phyloP scores from a whole-genome alignment of 2,329 filamentous ascomycete species.

The Penicillium crustosum region DNA sequence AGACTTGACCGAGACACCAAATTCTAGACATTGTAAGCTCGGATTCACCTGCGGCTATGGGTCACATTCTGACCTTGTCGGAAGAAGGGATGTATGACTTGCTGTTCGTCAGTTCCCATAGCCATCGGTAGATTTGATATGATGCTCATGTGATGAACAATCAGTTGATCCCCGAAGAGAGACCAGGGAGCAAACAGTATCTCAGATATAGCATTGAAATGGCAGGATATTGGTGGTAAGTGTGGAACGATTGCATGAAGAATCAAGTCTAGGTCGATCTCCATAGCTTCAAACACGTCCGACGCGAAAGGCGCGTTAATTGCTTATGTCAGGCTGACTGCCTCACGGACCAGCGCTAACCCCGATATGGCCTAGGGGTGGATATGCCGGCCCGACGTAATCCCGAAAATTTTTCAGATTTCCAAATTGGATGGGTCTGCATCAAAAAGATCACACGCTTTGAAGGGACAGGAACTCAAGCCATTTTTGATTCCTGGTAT shows the following conservation, averaged over 20 bases:
- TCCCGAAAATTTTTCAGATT: slow-evolving; percentile 41
- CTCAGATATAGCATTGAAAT: slow-evolving; percentile 5
- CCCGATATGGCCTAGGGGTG: slow-evolving; percentile 10
- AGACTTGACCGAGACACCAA: slow-evolving; percentile 11
- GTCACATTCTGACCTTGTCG: slow-evolving; percentile 34
- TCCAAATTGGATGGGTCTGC: slow-evolving; percentile 21
- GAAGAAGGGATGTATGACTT: slow-evolving; percentile 45
- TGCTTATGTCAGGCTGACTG: slow-evolving; percentile 23
- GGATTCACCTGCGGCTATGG: neutral
- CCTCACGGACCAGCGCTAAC: slow-evolving; percentile 8
- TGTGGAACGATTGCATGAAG: neutral
- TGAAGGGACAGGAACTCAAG: slow-evolving; percentile 16
- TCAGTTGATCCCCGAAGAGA: slow-evolving; percentile 24
- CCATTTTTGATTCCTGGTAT: slow-evolving; percentile 7
- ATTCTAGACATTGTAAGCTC: slow-evolving; percentile 17
- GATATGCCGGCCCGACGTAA: slow-evolving; percentile 29
- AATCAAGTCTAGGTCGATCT: neutral
- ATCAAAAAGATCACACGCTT: slow-evolving; percentile 21
- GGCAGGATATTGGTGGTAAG: neutral
- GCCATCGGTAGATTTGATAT: slow-evolving; percentile 32
- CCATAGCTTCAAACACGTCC: slow-evolving; percentile 18
- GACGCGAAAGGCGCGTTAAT: slow-evolving; percentile 25
- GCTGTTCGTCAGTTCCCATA: slow-evolving; percentile 42
- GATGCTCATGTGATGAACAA: slow-evolving; percentile 27
- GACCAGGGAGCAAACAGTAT: neutral